These are phyloP conservation scores for Rhizopus sp. DNA, from an alignment of 371 early-diverging fungal species.

Conservation along the genomic window DNA sequence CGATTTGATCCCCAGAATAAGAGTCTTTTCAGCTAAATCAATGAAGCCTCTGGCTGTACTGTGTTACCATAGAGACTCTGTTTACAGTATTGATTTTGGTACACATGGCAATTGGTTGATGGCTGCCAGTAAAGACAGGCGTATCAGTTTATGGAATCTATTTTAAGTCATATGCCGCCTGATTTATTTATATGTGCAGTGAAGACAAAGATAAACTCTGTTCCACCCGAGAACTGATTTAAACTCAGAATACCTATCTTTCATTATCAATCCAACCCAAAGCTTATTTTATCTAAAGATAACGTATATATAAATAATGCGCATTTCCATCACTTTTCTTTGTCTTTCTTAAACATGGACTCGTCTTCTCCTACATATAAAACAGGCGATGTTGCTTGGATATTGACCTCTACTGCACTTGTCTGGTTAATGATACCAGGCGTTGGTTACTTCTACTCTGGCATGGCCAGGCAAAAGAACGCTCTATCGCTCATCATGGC, in stretches of 20 bases:
- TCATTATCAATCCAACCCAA: neutral
- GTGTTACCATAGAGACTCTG: slow-evolving; percentile 48
- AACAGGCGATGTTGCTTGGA: slow-evolving; percentile 73
- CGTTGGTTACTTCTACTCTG: slow-evolving; percentile 89
- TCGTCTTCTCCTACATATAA: slow-evolving; percentile 29
- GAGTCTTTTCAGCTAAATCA: slow-evolving; percentile 49
- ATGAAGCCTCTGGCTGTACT: slow-evolving; percentile 54
- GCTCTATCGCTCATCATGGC: slow-evolving; percentile 76
- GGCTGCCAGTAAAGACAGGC: slow-evolving; percentile 43
- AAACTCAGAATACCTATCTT: slow-evolving; percentile 8
- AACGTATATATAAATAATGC: neutral
- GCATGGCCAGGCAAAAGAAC: slow-evolving; percentile 84
- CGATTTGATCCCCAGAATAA: slow-evolving; percentile 31
- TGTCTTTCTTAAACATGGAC: slow-evolving; percentile 13
- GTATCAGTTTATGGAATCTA: slow-evolving; percentile 55
- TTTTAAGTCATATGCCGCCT: slow-evolving; percentile 31
- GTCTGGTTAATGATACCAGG: slow-evolving; percentile 89
- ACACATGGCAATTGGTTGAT: slow-evolving; percentile 33
- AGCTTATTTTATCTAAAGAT: no score
- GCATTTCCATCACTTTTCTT: neutral
- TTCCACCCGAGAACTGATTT: neutral
- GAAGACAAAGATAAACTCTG: slow-evolving; percentile 1
- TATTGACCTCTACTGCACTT: slow-evolving; percentile 69
- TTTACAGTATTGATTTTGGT: slow-evolving; percentile 42
- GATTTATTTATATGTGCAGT: neutral